A percentile compares a stretch with the other conserved stretches of the same genome.
These are phyloP conservation scores for Huntiella savannae DNA, from an alignment of 2,329 filamentous ascomycete genomes.

Conservation along the genomic window DNA sequence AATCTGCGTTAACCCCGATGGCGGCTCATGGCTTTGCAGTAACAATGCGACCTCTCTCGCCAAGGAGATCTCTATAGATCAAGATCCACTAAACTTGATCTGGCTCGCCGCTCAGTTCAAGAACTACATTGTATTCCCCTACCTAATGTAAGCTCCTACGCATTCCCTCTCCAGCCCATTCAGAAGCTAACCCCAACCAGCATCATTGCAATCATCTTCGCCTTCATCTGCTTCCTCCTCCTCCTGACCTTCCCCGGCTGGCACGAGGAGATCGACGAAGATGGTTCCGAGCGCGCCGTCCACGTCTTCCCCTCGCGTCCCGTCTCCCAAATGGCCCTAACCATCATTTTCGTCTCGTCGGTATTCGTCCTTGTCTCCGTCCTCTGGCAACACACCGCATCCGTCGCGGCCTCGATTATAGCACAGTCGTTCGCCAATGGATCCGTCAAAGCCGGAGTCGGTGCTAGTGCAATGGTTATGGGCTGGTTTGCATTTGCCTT, in stretches of 20 bases:
- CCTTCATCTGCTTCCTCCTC: slow-evolving; percentile 86
- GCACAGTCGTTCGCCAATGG: slow-evolving; percentile 86
- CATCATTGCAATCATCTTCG: slow-evolving; percentile 94
- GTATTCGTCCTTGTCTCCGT: slow-evolving; percentile 58
- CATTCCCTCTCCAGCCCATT: not conserved
- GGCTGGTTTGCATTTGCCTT: slow-evolving; percentile 95
- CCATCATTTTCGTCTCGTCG: slow-evolving; percentile 67
- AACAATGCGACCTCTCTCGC: slow-evolving; percentile 92
- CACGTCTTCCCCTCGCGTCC: slow-evolving; percentile 85
- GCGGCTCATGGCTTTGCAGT: slow-evolving; percentile 81
- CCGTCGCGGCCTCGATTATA: slow-evolving; percentile 83
- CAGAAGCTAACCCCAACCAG: slow-evolving; percentile 23
- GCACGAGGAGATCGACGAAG: slow-evolving; percentile 61
- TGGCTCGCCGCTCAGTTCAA: slow-evolving; percentile 97
- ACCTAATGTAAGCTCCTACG: slow-evolving; percentile 53
- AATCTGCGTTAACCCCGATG: slow-evolving; percentile 85
- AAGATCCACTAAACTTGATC: slow-evolving; percentile 90
- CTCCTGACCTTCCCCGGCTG: slow-evolving; percentile 94
- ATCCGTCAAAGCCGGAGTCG: slow-evolving; percentile 68
- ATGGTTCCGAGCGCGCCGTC: slow-evolving; percentile 71
- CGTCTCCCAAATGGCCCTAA: slow-evolving; percentile 80
- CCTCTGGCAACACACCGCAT: slow-evolving; percentile 87
- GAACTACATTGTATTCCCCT: slow-evolving; percentile 95
- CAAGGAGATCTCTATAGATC: slow-evolving; percentile 71
- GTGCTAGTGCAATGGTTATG: slow-evolving; percentile 88